Conservation (phyloP, 148 eudicot genomes). For the Pharnaceum exiguum region DNA sequence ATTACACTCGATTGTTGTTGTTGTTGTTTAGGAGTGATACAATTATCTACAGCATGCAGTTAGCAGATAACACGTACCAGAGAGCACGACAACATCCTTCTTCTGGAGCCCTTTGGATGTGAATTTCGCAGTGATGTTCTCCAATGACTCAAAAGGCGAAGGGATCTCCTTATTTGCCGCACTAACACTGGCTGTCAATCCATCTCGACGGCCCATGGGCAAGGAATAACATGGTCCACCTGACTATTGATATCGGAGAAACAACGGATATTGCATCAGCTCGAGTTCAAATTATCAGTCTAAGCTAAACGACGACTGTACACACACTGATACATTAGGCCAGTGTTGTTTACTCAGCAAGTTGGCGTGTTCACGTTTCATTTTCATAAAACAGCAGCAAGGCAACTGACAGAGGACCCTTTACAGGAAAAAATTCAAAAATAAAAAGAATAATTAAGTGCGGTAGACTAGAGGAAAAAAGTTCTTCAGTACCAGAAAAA, state of each 20-base stretch:
- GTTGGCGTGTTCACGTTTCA: too few relatives aligned
- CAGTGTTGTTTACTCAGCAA: too few relatives aligned
- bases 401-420: background rate
- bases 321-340: too few relatives aligned
- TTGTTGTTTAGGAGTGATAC: too few relatives aligned
- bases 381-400: background rate
- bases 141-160: conserved; percentile 61
- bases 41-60: background rate
- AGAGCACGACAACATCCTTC: conserved; percentile 65
- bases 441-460: background rate
- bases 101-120: conserved; percentile 51
- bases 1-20: too few relatives aligned
- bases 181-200: conserved; percentile 43
- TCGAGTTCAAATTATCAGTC: too few relatives aligned
- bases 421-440: background rate
- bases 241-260: conserved; percentile 19
- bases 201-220: conserved; percentile 64
- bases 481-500: conserved; percentile 34
- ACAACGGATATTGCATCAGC: too few relatives aligned
- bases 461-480: background rate
- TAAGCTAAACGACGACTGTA: too few relatives aligned
- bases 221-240: conserved; percentile 60
- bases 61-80: conserved; percentile 34
- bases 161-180: conserved; percentile 58
- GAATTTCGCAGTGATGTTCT: conserved; percentile 63